These are phyloP conservation scores for Sporothrix luriei DNA, from an alignment of 2,329 filamentous ascomycete genomes.

Conservation along the genomic window DNA sequence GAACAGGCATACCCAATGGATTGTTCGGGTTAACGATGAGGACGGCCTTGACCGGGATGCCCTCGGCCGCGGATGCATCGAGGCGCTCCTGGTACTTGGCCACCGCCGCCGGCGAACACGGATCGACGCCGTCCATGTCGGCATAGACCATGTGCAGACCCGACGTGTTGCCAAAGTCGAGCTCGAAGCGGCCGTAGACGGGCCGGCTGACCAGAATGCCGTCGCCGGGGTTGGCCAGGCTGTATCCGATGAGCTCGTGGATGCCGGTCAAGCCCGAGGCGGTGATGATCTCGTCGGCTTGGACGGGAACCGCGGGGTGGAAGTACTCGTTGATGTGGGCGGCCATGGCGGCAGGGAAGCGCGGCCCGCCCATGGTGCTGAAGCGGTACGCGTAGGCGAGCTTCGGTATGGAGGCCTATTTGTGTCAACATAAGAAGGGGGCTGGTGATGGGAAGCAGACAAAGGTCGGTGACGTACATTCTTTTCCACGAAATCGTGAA, in stretches of 20 bases:
- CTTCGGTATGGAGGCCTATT: not conserved
- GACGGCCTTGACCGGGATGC: not conserved
- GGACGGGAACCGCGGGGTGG: not conserved
- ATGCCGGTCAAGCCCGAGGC: not conserved
- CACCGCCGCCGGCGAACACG: not conserved
- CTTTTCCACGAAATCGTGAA: not conserved
- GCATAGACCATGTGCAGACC: not conserved
- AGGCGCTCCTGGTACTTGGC: not conserved
- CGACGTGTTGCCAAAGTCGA: slow-evolving; percentile 14
- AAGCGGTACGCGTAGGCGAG: not conserved
- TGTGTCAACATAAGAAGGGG: too few relatives aligned
- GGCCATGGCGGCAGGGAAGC: not conserved
- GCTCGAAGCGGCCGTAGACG: slow-evolving; percentile 17
- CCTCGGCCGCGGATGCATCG: not conserved
- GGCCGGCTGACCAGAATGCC: not conserved
- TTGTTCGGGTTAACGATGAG: slow-evolving; percentile 5
- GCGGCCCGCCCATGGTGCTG: not conserved
- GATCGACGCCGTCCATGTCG: slow-evolving; percentile 5
- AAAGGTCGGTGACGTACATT: not conserved
- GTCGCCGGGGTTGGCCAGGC: slow-evolving; percentile 2
- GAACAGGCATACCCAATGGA: not conserved
- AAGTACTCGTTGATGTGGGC: not conserved
- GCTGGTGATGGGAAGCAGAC: too few relatives aligned
- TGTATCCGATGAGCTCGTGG: not conserved
- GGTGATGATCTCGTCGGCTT: not conserved